A percentile compares a stretch with the other conserved stretches of the same genome.
Conservation (phyloP, 257 asterid genomes). For the Phtheirospermum japonicum region DNA sequence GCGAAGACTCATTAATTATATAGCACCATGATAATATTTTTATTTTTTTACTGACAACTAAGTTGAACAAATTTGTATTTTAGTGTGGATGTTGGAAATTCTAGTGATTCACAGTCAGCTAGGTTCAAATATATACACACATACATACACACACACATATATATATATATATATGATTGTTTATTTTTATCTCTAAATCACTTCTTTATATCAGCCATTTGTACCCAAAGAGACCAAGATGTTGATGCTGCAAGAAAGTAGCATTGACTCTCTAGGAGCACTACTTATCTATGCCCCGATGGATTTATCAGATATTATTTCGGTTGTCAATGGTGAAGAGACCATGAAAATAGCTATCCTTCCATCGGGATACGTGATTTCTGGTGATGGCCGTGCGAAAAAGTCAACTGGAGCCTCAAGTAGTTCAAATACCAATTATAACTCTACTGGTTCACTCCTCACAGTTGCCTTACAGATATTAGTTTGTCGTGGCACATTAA, state of each 20-base stretch:
- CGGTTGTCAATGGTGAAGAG: constrained; percentile 45
- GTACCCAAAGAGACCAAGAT: constrained; percentile 40
- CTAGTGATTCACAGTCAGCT: too few species aligned
- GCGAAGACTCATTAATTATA: too few species aligned
- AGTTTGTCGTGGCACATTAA: constrained; percentile 24
- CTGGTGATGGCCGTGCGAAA: constrained; percentile 42
- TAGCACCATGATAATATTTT: too few species aligned
- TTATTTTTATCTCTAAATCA: neutral
- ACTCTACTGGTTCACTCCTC: constrained; percentile 45
- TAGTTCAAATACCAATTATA: constrained; percentile 20
- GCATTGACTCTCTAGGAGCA: constrained; percentile 49
- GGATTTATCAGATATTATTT: constrained; percentile 28
- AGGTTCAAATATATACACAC: too few species aligned
- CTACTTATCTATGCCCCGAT: constrained; percentile 51
- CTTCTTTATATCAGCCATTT: constrained; percentile 39
- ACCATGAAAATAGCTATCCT: constrained; percentile 35
- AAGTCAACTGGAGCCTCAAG: constrained; percentile 29
- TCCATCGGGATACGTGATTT: constrained; percentile 66
- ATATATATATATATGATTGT: too few species aligned
- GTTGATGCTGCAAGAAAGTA: constrained; percentile 63
- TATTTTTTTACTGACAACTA: too few species aligned
- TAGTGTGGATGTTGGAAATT: too few species aligned
- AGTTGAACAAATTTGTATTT: too few species aligned
- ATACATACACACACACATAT: too few species aligned
- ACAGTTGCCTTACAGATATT: constrained; percentile 56